Percentiles rank a stretch among this genome's conserved stretches.
phyloP scores from a whole-genome alignment of 176 grass and related monocot species.

The Hsuehochloa calcarea region DNA sequence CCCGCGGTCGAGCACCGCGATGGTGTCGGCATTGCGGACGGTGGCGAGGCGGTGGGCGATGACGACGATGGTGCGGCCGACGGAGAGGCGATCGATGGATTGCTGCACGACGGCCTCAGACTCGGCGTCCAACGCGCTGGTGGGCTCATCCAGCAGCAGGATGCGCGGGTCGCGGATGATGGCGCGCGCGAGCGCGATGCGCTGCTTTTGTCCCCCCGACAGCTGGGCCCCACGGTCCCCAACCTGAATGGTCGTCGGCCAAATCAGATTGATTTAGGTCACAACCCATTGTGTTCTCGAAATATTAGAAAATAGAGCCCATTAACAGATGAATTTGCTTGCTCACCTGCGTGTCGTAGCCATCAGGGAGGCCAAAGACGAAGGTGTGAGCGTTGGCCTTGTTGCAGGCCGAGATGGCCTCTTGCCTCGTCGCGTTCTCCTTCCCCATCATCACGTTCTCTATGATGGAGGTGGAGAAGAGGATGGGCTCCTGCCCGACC shows the following conservation, averaged over 20 bases:
- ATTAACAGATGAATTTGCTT: background rate
- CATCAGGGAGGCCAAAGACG: conserved; percentile 49
- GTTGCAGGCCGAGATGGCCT: conserved; percentile 45
- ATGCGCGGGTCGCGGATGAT: conserved; percentile 58
- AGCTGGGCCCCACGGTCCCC: conserved; percentile 64
- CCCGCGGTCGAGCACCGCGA: conserved; percentile 54
- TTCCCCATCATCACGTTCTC: conserved; percentile 83
- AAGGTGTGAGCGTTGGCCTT: conserved; percentile 62
- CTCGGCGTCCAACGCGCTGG: conserved; percentile 65
- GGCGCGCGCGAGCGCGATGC: conserved; percentile 61
- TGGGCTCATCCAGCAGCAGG: conserved; percentile 74
- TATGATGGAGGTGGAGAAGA: conserved; percentile 62
- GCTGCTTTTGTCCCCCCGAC: conserved; percentile 75
- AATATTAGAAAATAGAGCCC: background rate
- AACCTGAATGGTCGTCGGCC: conserved; percentile 7
- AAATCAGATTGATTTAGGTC: background rate
- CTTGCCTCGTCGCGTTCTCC: conserved; percentile 41
- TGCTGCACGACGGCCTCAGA: conserved; percentile 68
- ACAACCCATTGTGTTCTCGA: no score
- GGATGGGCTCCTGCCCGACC: conserved; percentile 56
- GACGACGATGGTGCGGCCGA: conserved; percentile 51
- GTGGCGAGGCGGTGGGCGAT: conserved; percentile 68
- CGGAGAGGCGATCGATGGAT: conserved; percentile 50
- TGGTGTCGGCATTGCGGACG: conserved; percentile 53
- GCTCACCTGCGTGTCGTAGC: conserved; percentile 62